Evolutionary conservation across 495 filamentous ascomycete species (phyloP).

Genomic region (Hyaloscypha bicolor): DNA sequence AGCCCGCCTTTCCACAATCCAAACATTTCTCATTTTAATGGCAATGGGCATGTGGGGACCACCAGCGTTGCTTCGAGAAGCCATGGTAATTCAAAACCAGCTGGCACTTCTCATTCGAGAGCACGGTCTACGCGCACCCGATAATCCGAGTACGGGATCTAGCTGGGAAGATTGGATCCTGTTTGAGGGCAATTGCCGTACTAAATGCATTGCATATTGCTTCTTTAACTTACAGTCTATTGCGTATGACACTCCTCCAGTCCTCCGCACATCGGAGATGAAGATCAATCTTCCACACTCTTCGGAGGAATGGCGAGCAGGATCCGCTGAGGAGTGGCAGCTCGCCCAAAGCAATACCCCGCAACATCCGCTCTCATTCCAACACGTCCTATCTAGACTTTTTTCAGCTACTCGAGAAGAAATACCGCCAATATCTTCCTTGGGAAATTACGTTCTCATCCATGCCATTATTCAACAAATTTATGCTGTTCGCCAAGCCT

Average conservation of each 20-base stretch:
- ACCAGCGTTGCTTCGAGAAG: slow-evolving; percentile 58
- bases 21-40: slow-evolving; percentile 57
- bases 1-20: slow-evolving; percentile 56
- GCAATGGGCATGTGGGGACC: slow-evolving; percentile 60
- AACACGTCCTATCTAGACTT: slow-evolving; percentile 52
- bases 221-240: slow-evolving; percentile 63
- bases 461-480: slow-evolving; percentile 71
- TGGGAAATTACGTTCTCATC: slow-evolving; percentile 70
- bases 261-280: slow-evolving; percentile 64
- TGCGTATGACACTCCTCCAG: slow-evolving; percentile 57
- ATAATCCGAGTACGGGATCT: slow-evolving; percentile 38
- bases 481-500: slow-evolving; percentile 64
- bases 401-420: slow-evolving; percentile 45
- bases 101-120: slow-evolving; percentile 57
- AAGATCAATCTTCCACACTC: slow-evolving; percentile 61
- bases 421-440: slow-evolving; percentile 56
- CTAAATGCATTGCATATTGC: slow-evolving; percentile 59
- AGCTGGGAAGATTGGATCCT: slow-evolving; percentile 62
- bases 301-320: slow-evolving; percentile 54
- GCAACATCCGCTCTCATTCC: slow-evolving; percentile 47
- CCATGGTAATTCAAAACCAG: slow-evolving; percentile 53
- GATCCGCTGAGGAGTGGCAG: slow-evolving; percentile 52
- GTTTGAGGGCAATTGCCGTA: slow-evolving; percentile 53
- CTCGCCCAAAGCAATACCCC: slow-evolving; percentile 37
- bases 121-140: slow-evolving; percentile 48